A percentile compares a stretch with the other conserved stretches of the same genome.
These are phyloP conservation scores for Verbena officinalis DNA, from an alignment of 257 asterid genomes.

Conservation along the genomic window DNA sequence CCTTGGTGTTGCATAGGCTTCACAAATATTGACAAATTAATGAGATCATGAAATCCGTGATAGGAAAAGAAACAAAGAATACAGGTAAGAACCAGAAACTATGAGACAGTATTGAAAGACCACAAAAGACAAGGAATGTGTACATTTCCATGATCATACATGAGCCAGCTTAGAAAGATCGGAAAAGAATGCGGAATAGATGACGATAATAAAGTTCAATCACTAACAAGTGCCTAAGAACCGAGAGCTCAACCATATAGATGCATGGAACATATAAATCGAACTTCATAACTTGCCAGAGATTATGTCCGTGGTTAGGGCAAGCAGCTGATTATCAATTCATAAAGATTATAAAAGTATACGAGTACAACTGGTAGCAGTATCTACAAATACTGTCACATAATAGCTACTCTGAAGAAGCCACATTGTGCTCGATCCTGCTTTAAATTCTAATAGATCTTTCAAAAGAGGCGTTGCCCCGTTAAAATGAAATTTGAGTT, in stretches of 20 bases:
- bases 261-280: not conserved
- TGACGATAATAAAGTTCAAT: not conserved
- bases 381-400: not conserved
- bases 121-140: not conserved
- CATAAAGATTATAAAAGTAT: not conserved
- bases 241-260: not conserved
- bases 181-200: not conserved
- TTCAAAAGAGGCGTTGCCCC: not conserved
- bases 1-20: slow-evolving; percentile 87
- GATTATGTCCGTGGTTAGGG: not conserved
- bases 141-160: not conserved
- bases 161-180: slow-evolving; percentile 1
- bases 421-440: not conserved
- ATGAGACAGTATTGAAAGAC: not conserved
- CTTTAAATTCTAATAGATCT: not conserved
- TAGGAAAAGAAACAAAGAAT: not conserved
- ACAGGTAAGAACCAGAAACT: not conserved
- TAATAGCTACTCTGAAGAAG: not conserved
- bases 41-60: slow-evolving; percentile 1
- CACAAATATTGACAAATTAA: slow-evolving; percentile 27
- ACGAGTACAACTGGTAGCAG: not conserved
- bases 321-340: slow-evolving; percentile 6
- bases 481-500: not conserved
- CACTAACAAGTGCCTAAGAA: not conserved
- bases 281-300: not conserved